Percentiles rank a stretch among this genome's conserved stretches.
Conservation (phyloP, 164 flowering plant genomes). For the Annona squamosa region DNA sequence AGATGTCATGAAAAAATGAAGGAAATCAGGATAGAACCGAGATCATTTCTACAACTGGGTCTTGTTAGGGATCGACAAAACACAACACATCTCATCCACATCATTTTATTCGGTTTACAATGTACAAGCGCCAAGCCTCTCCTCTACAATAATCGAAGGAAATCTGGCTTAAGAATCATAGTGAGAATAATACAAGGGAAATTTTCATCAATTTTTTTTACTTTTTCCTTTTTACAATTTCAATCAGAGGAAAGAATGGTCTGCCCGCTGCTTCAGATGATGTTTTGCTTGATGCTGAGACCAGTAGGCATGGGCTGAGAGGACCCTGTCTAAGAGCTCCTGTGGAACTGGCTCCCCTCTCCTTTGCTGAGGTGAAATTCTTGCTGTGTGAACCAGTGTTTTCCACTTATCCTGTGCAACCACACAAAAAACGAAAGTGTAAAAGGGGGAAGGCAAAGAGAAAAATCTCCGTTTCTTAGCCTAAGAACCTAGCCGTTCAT, state of each 20-base stretch:
- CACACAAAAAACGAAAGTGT: neutral
- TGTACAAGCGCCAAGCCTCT: conserved; percentile 8
- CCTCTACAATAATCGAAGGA: neutral
- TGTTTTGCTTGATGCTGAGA: conserved; percentile 75
- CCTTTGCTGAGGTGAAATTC: conserved; percentile 86
- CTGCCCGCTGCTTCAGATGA: conserved; percentile 37
- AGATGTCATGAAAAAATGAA: no score
- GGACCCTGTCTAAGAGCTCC: conserved; percentile 76
- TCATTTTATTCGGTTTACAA: conserved; percentile 2
- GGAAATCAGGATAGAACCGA: no score
- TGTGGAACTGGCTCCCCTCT: conserved; percentile 98
- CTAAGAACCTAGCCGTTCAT: no score
- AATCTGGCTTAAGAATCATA: conserved; percentile 10
- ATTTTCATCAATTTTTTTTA: neutral
- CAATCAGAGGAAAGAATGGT: conserved; percentile 22
- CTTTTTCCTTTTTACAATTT: neutral
- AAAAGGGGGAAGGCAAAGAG: neutral
- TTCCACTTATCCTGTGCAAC: conserved; percentile 91
- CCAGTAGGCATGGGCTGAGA: conserved; percentile 85
- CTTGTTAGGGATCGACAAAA: no score
- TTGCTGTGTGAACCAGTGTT: conserved; percentile 95
- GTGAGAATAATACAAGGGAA: conserved; percentile 7
- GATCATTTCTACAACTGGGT: no score
- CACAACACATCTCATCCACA: neutral
- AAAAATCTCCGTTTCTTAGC: neutral